These are phyloP conservation scores for Vaccinium darrowii DNA, from an alignment of 148 eudicot species.

Conservation along the genomic window DNA sequence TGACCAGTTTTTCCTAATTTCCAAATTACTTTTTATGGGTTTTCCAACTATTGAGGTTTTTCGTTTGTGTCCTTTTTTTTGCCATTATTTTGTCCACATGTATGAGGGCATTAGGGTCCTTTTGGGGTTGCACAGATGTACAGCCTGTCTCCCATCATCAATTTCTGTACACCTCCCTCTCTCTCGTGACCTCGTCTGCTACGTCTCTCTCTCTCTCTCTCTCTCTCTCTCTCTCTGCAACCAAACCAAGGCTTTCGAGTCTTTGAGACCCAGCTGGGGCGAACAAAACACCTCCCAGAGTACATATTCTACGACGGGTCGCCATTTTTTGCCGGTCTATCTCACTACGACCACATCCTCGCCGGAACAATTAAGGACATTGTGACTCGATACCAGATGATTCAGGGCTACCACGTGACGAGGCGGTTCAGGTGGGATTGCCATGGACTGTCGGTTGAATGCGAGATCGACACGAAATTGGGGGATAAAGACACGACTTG, in stretches of 20 bases:
- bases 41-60: too few species aligned
- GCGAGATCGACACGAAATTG: conserved; percentile 66
- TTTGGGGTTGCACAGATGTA: too few species aligned
- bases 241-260: conserved; percentile 60
- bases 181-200: too few species aligned
- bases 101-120: too few species aligned
- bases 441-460: conserved; percentile 85
- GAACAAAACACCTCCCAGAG: conserved; percentile 57
- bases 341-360: conserved; percentile 89
- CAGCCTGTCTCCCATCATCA: too few species aligned
- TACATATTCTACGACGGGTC: conserved; percentile 94
- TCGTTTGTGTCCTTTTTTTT: too few species aligned
- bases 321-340: conserved; percentile 82
- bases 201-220: too few species aligned
- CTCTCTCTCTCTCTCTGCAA: too few species aligned
- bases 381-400: conserved; percentile 79
- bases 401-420: conserved; percentile 85
- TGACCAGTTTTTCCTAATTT: too few species aligned
- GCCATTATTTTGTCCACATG: too few species aligned
- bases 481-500: conserved; percentile 68
- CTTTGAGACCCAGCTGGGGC: conserved; percentile 48
- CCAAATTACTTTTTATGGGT: too few species aligned
- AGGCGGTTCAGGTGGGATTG: conserved; percentile 96
- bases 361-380: conserved; percentile 93
- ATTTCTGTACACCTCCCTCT: too few species aligned